Conservation (phyloP, 2,329 filamentous ascomycete genomes). For the Aspergillus carbonarius region DNA sequence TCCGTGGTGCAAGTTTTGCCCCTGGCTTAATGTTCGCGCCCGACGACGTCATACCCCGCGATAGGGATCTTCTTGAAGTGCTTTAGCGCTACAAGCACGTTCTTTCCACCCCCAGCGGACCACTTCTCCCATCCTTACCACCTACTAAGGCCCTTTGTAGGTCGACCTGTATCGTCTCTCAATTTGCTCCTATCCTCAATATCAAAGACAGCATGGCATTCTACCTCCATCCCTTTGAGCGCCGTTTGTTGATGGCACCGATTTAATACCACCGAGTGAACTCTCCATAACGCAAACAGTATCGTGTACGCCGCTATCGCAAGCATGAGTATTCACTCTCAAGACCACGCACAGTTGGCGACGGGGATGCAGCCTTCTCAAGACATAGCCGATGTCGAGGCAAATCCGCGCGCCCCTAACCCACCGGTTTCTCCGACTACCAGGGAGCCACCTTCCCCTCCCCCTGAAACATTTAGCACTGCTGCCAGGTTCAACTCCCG, state of each 20-base stretch:
- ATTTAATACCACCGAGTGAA: neutral
- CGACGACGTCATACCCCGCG: conserved; percentile 12
- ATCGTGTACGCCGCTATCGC: neutral
- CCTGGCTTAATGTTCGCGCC: neutral
- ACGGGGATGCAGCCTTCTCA: conserved; percentile 19
- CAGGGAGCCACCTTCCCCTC: conserved; percentile 19
- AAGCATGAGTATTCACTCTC: conserved; percentile 34
- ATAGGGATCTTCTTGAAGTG: neutral
- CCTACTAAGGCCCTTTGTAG: neutral
- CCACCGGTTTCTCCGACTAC: conserved; percentile 19
- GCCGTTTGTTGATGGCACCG: neutral
- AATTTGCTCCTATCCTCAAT: neutral
- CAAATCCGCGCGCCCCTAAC: conserved; percentile 27
- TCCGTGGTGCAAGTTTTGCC: neutral
- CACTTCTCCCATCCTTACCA: neutral
- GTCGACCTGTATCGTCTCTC: neutral
- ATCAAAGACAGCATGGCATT: neutral
- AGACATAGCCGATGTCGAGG: conserved; percentile 37
- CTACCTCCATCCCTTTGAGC: neutral
- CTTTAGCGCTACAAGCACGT: neutral
- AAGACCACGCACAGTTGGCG: conserved; percentile 32
- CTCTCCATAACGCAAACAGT: neutral
- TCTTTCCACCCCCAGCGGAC: neutral
- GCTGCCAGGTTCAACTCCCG: conserved; percentile 31
- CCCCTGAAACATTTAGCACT: conserved; percentile 26